Evolutionary conservation across 179 eudicot genomes (phyloP), one percentile per base, ranked within the genome.

Genomic region (Nepenthes alata): DNA sequence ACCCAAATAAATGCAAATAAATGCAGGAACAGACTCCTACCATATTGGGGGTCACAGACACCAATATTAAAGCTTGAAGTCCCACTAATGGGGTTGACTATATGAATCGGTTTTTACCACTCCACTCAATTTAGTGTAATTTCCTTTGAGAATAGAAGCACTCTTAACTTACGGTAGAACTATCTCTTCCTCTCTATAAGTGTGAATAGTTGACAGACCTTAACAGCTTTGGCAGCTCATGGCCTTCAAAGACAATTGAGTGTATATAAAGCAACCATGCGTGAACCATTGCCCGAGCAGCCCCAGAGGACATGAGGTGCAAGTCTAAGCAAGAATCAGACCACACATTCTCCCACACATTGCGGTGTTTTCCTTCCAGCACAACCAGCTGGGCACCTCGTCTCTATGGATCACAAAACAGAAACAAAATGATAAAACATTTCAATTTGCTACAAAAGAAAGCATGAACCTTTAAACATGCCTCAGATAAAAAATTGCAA

Each of bases 251-350:
- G 34, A 91, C 85, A 25, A 80, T 69, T 25, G 95, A 77, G 63
- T 80, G 83, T 55, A 91, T 84, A 59, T 80, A 77, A 25, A 91
- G 88, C 72, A 91, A 65, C 98, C 96, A 91, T 60, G 95, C 86
- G 67, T 89, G 93, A 57, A 91, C 96, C 96, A 91, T 89, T 41
- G 98, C 96, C 3, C 85, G 78, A 41, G 98, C 98, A 61, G 98
- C 98, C 47, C 98, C 98, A 35, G 98, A 89, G 52, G 98, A 91
- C 98, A 91, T 91, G 69, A 91, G 79, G 76, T 91, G 98, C 77
- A 91, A 64, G 80, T 91, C 98, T 56, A 91, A 72, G 83, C 96
- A 86, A 69, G 95, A 83, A 13, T 73, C 73, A 39, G 96, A 84
- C 95, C 96, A 91, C 8, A 85, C 74, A 60, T 86, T 89, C 60